phyloP scores from a whole-genome alignment of 2,329 filamentous ascomycete species.

The Aspergillus candidus region DNA sequence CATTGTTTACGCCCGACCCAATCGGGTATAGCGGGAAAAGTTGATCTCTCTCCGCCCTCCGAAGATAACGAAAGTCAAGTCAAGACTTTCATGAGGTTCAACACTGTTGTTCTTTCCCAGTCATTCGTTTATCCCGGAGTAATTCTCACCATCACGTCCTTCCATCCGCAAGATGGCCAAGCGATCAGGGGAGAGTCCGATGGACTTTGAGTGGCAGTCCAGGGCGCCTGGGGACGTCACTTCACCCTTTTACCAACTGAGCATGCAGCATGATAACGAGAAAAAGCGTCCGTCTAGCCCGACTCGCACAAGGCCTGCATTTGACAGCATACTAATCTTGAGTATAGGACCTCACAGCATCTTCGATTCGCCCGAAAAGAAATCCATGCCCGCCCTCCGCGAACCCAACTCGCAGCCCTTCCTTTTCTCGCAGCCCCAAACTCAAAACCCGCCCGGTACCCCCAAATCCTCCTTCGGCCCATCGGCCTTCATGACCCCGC shows the following conservation, averaged over 20 bases:
- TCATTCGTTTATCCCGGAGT: background rate
- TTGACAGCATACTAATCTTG: background rate
- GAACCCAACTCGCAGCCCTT: conserved; percentile 46
- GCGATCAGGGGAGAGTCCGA: conserved; percentile 42
- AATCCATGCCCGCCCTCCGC: conserved; percentile 40
- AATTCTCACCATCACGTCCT: conserved; percentile 14
- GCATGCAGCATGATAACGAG: conserved; percentile 34
- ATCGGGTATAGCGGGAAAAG: no score
- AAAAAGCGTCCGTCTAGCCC: conserved; percentile 38
- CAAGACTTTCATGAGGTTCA: background rate
- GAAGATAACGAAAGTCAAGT: no score
- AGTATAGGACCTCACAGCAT: conserved; percentile 33
- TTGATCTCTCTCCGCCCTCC: no score
- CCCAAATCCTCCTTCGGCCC: conserved; percentile 32
- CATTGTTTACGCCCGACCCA: no score
- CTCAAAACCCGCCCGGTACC: conserved; percentile 25
- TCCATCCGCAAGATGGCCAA: conserved; percentile 28
- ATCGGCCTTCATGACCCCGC: conserved; percentile 45
- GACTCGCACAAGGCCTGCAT: background rate
- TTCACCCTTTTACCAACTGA: conserved; percentile 45
- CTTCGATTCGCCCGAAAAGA: conserved; percentile 46
- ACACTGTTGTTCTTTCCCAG: background rate
- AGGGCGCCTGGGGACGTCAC: conserved; percentile 39
- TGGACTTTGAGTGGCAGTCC: conserved; percentile 48
- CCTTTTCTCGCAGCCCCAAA: conserved; percentile 41